Conservation (phyloP, 2,329 filamentous ascomycete genomes). For the Monilinia fructigena region DNA sequence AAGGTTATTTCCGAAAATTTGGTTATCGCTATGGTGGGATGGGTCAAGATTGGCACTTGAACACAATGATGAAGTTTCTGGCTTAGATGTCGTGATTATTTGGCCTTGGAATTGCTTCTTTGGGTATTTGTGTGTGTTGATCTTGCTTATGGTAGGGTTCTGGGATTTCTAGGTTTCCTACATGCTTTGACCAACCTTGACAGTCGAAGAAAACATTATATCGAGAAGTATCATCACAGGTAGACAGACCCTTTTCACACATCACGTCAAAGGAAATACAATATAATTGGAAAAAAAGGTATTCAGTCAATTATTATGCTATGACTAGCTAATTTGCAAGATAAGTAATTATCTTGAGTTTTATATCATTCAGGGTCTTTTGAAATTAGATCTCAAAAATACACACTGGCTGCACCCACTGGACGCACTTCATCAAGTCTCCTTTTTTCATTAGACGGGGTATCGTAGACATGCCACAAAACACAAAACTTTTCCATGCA, state of each 20-base stretch:
- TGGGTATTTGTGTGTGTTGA: conserved; percentile 1
- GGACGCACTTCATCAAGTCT: conserved; percentile 6
- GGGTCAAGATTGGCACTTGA: conserved; percentile 16
- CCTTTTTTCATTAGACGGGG: conserved; percentile 18
- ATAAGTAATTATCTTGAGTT: background rate
- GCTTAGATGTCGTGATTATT: conserved; percentile 23
- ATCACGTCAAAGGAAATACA: background rate
- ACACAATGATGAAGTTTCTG: conserved; percentile 25
- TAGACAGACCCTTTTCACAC: no score
- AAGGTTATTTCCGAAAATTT: background rate
- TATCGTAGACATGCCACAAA: conserved; percentile 21
- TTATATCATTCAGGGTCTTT: background rate
- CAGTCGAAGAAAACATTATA: background rate
- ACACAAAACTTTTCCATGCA: conserved; percentile 21
- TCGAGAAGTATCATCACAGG: no score
- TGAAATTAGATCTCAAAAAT: background rate
- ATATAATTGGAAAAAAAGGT: background rate
- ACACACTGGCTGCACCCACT: conserved; percentile 16
- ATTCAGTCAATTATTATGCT: conserved; percentile 16
- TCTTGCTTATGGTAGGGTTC: background rate
- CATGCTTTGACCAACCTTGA: background rate
- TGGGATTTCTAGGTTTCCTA: background rate
- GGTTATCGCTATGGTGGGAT: background rate
- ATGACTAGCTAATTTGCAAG: conserved; percentile 5
- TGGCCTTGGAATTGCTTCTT: background rate